Conservation (phyloP, 2,329 filamentous ascomycete genomes). For the Ophiostoma populinum region DNA sequence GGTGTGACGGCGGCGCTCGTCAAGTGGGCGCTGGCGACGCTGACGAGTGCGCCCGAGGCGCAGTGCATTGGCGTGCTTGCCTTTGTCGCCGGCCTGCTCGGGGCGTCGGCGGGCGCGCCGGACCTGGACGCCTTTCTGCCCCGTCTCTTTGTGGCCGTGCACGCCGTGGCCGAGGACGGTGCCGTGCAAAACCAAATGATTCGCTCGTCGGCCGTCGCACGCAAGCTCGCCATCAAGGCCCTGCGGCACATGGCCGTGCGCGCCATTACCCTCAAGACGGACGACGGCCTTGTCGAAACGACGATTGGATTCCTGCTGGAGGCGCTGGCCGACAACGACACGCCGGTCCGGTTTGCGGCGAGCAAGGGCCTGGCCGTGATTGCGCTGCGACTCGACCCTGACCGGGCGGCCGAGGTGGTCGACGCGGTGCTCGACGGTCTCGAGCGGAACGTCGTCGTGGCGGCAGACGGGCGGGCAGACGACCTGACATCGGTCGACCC, state of each 20-base stretch:
- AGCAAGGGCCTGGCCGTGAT: constrained; percentile 87
- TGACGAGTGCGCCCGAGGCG: constrained; percentile 25
- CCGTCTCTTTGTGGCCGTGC: constrained; percentile 46
- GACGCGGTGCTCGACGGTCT: constrained; percentile 65
- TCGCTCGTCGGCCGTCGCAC: constrained; percentile 56
- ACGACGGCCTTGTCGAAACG: constrained; percentile 63
- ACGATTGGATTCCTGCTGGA: constrained; percentile 70
- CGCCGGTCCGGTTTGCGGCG: constrained; percentile 73
- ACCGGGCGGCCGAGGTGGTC: constrained; percentile 74
- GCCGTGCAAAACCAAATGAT: constrained; percentile 21
- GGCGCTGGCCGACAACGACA: constrained; percentile 69
- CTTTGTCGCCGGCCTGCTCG: constrained; percentile 59
- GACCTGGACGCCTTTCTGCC: constrained; percentile 53
- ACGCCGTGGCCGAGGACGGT: constrained; percentile 36
- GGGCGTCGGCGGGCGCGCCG: constrained; percentile 51
- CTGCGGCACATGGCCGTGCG: constrained; percentile 51
- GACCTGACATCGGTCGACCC: constrained; percentile 64
- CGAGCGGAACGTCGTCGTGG: constrained; percentile 31
- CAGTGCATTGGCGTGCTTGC: constrained; percentile 58
- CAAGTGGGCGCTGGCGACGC: constrained; percentile 48
- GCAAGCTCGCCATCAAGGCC: constrained; percentile 76
- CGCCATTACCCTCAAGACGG: constrained; percentile 29
- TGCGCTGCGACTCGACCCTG: constrained; percentile 58
- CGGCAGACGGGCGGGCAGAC: constrained; percentile 16
- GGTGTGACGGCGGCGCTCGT: constrained; percentile 52